Evolutionary conservation across 179 eudicot genomes (phyloP).

Genomic region (Spergularia azorica): DNA sequence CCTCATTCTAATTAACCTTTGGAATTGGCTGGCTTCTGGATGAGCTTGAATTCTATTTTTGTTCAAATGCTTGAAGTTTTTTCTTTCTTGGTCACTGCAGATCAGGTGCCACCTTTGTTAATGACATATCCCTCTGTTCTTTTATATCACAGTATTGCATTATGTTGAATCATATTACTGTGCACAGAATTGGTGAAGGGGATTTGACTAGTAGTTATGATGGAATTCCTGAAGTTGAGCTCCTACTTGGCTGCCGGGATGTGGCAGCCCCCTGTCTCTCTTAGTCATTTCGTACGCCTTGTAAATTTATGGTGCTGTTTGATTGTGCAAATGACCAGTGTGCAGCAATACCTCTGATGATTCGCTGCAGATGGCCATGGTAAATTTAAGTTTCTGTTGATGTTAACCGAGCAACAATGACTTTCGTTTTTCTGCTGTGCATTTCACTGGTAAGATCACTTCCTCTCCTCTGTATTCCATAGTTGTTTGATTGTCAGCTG

Average conservation of each 20-base stretch:
- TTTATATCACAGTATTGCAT: neutral
- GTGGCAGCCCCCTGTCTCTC: too few species aligned
- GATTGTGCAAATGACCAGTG: neutral
- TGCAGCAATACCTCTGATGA: neutral
- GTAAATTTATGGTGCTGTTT: neutral
- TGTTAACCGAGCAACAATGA: too few species aligned
- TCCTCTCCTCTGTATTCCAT: neutral
- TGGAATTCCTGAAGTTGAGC: neutral
- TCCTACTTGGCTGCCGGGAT: too few species aligned
- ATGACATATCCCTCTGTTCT: neutral
- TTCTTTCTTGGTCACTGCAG: too few species aligned
- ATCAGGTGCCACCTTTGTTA: neutral
- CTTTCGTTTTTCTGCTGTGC: neutral
- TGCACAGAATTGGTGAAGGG: neutral
- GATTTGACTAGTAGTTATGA: neutral
- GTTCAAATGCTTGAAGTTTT: neutral
- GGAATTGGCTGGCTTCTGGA: neutral
- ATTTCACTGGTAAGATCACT: conserved; percentile 8
- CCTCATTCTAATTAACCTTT: neutral
- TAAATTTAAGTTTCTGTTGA: too few species aligned
- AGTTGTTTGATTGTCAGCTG: conserved; percentile 10
- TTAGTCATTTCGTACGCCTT: neutral
- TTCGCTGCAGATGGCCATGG: neutral
- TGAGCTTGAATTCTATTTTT: neutral
- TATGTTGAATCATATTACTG: neutral